Evolutionary conservation across 2,329 filamentous ascomycete genomes (phyloP).

Genomic region (Neonectria magnoliae): DNA sequence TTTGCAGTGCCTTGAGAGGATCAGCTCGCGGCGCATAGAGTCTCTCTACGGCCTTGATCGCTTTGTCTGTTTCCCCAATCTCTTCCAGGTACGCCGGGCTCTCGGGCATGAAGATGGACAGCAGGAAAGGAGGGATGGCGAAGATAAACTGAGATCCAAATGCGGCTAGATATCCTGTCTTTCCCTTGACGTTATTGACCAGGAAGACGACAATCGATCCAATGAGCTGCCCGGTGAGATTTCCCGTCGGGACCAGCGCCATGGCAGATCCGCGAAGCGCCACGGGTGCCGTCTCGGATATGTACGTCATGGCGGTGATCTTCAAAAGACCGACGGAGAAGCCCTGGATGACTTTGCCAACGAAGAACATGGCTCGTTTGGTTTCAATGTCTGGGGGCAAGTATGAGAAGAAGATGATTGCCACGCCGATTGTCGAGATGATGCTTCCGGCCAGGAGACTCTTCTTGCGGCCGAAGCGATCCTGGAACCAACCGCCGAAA

Average conservation of each 20-base stretch:
- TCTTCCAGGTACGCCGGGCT: constrained; percentile 40
- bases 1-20: constrained; percentile 25
- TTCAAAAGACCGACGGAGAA: constrained; percentile 40
- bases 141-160: constrained; percentile 43
- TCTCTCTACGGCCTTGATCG: constrained; percentile 28
- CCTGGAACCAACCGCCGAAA: constrained; percentile 43
- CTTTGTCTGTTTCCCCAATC: constrained; percentile 28
- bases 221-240: constrained; percentile 41
- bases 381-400: constrained; percentile 7
- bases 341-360: constrained; percentile 41
- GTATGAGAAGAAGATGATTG: constrained; percentile 44
- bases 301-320: constrained; percentile 51
- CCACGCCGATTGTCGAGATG: constrained; percentile 37
- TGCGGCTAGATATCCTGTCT: constrained; percentile 36
- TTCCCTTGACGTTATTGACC: constrained; percentile 32
- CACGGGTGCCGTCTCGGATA: constrained; percentile 43
- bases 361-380: constrained; percentile 40
- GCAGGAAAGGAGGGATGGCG: constrained; percentile 28
- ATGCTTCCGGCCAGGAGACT: constrained; percentile 40
- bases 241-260: constrained; percentile 43
- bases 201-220: constrained; percentile 37
- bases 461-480: constrained; percentile 39
- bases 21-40: constrained; percentile 35
- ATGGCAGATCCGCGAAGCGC: constrained; percentile 41
- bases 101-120: constrained; percentile 42